These are phyloP conservation scores for Yamadazyma membranifaciens DNA, from an alignment of 1,139 yeast species.

Conservation along the genomic window DNA sequence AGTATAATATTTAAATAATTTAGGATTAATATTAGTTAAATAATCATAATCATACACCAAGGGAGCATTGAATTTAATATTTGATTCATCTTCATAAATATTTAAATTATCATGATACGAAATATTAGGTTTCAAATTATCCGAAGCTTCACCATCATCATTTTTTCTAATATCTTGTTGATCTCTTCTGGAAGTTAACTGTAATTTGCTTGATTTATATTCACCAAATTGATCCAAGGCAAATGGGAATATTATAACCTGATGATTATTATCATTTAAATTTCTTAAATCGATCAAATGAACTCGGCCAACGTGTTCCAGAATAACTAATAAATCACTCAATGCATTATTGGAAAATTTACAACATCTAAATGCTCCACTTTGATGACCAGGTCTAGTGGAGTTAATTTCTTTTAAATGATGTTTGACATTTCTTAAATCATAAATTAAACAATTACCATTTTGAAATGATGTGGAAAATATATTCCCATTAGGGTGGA, in stretches of 20 bases:
- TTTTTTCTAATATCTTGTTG: constrained; percentile 5
- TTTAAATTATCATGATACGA: constrained; percentile 12
- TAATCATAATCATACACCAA: constrained; percentile 47
- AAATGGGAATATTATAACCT: constrained; percentile 59
- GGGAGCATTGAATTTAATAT: constrained; percentile 33
- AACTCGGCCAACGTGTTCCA: constrained; percentile 85
- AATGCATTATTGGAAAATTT: constrained; percentile 66
- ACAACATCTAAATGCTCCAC: constrained; percentile 65
- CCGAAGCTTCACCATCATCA: constrained; percentile 1
- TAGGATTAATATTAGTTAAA: constrained; percentile 37
- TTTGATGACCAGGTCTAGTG: constrained; percentile 57
- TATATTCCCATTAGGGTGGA: constrained; percentile 66
- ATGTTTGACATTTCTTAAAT: constrained; percentile 55
- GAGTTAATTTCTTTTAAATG: constrained; percentile 59
- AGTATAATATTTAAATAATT: constrained; percentile 36
- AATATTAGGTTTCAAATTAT: background rate
- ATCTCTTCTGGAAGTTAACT: background rate
- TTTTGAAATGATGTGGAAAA: constrained; percentile 85
- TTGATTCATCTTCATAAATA: constrained; percentile 15
- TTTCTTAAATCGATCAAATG: constrained; percentile 79
- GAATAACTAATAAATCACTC: constrained; percentile 71
- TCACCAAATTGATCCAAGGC: constrained; percentile 44
- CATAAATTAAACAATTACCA: constrained; percentile 76
- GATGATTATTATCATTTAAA: constrained; percentile 58
- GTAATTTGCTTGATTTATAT: constrained; percentile 17